Evolutionary conservation across 768 basidiomycete species (phyloP), one percentile per base, ranked within the genome.

Genomic region (Asterophora parasitica): DNA sequence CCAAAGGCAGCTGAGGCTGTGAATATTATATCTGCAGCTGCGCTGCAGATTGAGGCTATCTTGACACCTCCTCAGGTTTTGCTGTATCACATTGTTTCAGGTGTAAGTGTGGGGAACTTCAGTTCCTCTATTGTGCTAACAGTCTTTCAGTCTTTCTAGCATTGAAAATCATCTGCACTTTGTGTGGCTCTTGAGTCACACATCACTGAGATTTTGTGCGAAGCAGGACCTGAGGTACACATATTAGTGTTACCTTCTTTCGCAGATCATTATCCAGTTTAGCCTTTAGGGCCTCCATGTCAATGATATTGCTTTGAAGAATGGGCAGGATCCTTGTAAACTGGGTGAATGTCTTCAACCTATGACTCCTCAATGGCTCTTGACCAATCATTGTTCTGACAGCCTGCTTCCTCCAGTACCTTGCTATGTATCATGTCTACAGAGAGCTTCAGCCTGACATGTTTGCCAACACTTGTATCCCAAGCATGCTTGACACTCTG

Each of bases 391-490:
- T n/a, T n/a, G n/a, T n/a, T 40, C 33, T 38, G 13, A 11, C 33
- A 31, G 39, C 38, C 32, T 44, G 31, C n/a, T 42, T 44, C 15
- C 9, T 44, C 13, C 64, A 67, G 4, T 52, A 26, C 19, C 48
- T 53, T 19, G 52, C 52, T 7, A 53, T 28, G 7, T 34, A 38
- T 35, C 48, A 53, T 28, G 46, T 50, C 15, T 53, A 42, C 34
- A 38, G 31, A n/a, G 68, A 70, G 48, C 48, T 64, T 27, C 49
- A 30, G 1, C 65, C 65, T 2, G 51, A 68, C 46, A 59, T 61
- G 3, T 72, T 65, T 37, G 50, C 61, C 6, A 62, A 66, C 48
- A 72, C 65, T 47, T 63, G 66, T 6, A 53, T 62, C 17, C 67
- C 69, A 2, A 52, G 58, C 3, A 31, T 53, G 7, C 46, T 66